Base-by-base conservation (phyloP, 768 basidiomycete species). In the Suillus hirtellus region DNA sequence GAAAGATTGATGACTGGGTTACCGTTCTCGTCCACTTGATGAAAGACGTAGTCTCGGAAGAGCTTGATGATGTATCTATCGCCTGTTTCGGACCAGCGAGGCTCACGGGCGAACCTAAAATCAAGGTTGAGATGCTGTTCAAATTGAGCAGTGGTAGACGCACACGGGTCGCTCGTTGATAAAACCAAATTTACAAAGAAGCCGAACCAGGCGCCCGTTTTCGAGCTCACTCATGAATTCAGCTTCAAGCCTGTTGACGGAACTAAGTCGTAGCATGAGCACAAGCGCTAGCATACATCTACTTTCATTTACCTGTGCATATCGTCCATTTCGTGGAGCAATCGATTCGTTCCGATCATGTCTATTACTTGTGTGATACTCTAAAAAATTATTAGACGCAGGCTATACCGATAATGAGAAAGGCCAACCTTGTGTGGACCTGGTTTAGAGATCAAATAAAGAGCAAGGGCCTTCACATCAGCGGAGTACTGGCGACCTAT, bases 81-180 rank as follows among this genome's bases (percentile, higher is more conserved):
- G 2, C 97, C 97, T 0, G 97, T 99, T 72, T 99, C 97, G 14
- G 96, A 95, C 97, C 97, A 99, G 3, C 96, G 85, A 2, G 93
- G 88, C 70, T 98, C 96, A 47, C 91, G 89, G n/a, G 95, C 90
- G 69, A 97, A 97, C 69, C 95, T 96, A 24, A 50, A n/a, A n/a
- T 2, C 40, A 61, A 53, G n/a, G 7, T 4, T 69, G 35, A 66
- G 61, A 60, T 6, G 10, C 38, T 34, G 44, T 21, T 47, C 10
- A 15, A 19, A 21, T 17, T 12, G 21, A 47, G n/a, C 3, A 44
- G 10, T 46, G 27, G 61, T 42, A 19, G 7, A 84, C 92, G 61
- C 72, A 98, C 95, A 99, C 97, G 3, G 97, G 96, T n/a, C 97
- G 84, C 72, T 99, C 97, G 73, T 99, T 99, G 79, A 99, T 98